These are phyloP conservation scores for Stagonosporopsis tanaceti DNA, from an alignment of 2,329 filamentous ascomycete species.

Conservation along the genomic window DNA sequence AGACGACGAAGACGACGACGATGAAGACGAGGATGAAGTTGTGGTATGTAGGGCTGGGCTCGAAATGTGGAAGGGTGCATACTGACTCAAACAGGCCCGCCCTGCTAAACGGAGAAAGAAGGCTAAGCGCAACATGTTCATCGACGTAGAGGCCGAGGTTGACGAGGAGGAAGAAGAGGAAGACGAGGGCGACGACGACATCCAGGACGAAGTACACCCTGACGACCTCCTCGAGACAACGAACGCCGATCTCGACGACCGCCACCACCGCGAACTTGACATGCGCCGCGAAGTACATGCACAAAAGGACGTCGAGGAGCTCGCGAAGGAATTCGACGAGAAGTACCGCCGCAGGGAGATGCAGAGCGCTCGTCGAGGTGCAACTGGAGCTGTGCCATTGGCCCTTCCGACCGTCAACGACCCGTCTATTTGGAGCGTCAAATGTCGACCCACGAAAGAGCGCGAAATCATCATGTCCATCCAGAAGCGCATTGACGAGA, in stretches of 20 bases:
- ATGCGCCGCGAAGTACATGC: conserved; percentile 86
- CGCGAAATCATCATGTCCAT: conserved; percentile 87
- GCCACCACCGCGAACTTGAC: conserved; percentile 92
- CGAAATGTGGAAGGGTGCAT: conserved; percentile 6
- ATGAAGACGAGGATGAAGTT: conserved; percentile 68
- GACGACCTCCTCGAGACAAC: conserved; percentile 84
- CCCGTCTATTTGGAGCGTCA: conserved; percentile 93
- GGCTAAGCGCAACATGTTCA: conserved; percentile 81
- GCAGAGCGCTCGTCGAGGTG: conserved; percentile 41
- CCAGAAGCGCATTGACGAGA: conserved; percentile 87
- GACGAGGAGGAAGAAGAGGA: conserved; percentile 88
- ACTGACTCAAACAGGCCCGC: conserved; percentile 61
- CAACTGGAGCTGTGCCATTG: conserved; percentile 55
- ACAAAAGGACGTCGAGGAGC: conserved; percentile 91
- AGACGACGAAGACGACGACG: conserved; percentile 66
- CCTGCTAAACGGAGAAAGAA: conserved; percentile 81
- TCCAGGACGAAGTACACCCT: conserved; percentile 88
- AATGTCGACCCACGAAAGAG: conserved; percentile 95
- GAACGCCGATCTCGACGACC: conserved; percentile 84
- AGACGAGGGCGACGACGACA: conserved; percentile 80
- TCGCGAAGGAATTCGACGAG: conserved; percentile 81
- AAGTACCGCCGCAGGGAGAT: conserved; percentile 78
- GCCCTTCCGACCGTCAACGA: conserved; percentile 93
- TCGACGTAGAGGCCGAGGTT: conserved; percentile 98
- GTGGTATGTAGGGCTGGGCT: conserved; percentile 31